Evolutionary conservation across 768 basidiomycete genomes (phyloP), one percentile per base, ranked within the genome.

Genomic region (Podaxis carcinomalis): DNA sequence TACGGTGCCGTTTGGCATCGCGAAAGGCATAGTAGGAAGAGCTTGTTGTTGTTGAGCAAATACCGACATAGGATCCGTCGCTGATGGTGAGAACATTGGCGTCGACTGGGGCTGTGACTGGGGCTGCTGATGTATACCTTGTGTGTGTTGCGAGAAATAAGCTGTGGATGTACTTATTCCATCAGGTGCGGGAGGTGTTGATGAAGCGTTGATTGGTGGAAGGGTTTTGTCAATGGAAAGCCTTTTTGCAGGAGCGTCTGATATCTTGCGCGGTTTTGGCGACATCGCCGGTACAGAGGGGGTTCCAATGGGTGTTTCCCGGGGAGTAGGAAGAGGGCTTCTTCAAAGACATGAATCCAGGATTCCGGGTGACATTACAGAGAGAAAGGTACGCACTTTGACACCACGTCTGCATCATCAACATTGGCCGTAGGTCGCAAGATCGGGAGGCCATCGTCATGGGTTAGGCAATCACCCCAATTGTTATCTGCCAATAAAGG

Each of bases 251-350:
- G 39, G 39, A n/a, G 16, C 21, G 28, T 61, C 59, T 9, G 23
- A 35, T 25, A 39, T 35, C 44, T 49, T 61, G 6, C 0, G 44
- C 2, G 6, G 35, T 25, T 60, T 49, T 36, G 35, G 10, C 27
- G 21, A 47, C n/a, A 27, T 13, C 46, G 40, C 55, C 35, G 32
- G 5, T 27, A 40, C 25, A 19, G 62, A 42, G 14, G 57, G 50
- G 19, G 65, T 61, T 40, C 76, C 76, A 11, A 77, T 73, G 14
- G 86, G 85, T 13, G 84, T 86, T 14, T 78, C 75, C 27, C 86
- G 77, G 16, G 87, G 87, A 3, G 86, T 88, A 35, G 86, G 86
- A 56, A 88, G 68, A 57, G 81, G 78, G 66, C 82, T 84, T 82
- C 81, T 85, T 81, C 69, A 67, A 72, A 63, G 69, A 56, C 56